Evolutionary conservation across 768 basidiomycete genomes (phyloP), one percentile per base, ranked within the genome.

Genomic region (Leccinum truebloodii): DNA sequence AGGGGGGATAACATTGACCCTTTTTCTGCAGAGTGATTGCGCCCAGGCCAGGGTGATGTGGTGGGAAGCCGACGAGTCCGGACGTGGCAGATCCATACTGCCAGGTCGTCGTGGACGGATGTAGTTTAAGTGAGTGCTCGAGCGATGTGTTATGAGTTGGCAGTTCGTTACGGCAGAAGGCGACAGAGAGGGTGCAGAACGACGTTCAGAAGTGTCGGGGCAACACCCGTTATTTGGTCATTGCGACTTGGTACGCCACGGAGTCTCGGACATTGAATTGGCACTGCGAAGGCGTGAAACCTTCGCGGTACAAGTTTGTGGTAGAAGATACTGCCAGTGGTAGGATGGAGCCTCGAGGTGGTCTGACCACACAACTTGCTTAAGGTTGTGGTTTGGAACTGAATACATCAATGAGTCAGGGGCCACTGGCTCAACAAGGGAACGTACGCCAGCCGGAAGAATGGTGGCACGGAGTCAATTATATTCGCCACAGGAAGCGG

Each of bases 241-340:
- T 37, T 57, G 54, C 12, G 51, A 46, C 41, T 24, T 35, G 22
- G 30, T 28, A 46, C 26, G 70, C 61, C 70, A 72, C 71, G 71
- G 69, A 69, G 71, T 64, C 67, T 67, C 71, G 71, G 69, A 71
- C 69, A 70, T 72, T 71, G 71, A 72, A 68, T 57, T 48, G 37
- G 49, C n/a, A 57, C n/a, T 24, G 41, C 14, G 39, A 49, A 9
- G 13, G 3, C 3, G 56, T 49, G 63, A 62, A 72, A 72, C 69
- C 69, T 72, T 72, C 71, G 71, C 71, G 71, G 71, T 62, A 61
- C 52, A 7, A 39, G 60, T n/a, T 16, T 20, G 28, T 28, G 50
- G 41, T 24, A 13, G 44, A 54, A 34, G 16, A 26, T 26, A 44
- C 6, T 39, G 35, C 41, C n/a, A 44, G n/a, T 20, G 44, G 44